Percentiles rank a stretch among this genome's conserved stretches.
These are phyloP conservation scores for Verticillium tricorpus DNA, from an alignment of 2,329 filamentous ascomycete species.

Conservation along the genomic window DNA sequence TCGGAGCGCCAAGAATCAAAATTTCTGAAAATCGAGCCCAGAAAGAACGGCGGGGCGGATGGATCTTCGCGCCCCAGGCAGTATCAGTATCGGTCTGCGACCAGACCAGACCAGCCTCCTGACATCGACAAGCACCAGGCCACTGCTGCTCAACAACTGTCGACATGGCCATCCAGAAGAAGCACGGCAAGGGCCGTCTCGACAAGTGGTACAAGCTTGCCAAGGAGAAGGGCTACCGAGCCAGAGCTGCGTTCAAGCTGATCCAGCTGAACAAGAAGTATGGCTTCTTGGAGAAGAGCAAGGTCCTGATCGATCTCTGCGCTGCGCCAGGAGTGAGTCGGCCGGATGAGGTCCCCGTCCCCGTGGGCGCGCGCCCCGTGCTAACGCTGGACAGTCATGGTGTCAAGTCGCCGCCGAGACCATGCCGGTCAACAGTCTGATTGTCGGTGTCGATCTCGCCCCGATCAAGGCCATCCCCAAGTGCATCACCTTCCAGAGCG, in stretches of 20 bases:
- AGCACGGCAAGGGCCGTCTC: conserved; percentile 95
- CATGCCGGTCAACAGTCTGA: conserved; percentile 86
- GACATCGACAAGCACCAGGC: not conserved
- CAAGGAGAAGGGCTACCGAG: conserved; percentile 96
- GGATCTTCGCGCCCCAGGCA: conserved; percentile 1
- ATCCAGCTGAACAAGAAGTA: conserved; percentile 99
- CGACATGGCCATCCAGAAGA: conserved; percentile 93
- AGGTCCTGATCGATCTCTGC: conserved; percentile 94
- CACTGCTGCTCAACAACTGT: not conserved
- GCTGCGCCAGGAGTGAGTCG: conserved; percentile 80
- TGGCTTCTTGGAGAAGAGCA: conserved; percentile 95
- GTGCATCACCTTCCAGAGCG: conserved; percentile 93
- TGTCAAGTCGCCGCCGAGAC: conserved; percentile 93
- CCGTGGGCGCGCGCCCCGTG: not conserved
- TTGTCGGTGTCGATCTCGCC: conserved; percentile 88
- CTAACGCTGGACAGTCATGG: conserved; percentile 66
- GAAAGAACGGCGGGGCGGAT: not conserved
- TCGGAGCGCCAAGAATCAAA: conserved; percentile 6
- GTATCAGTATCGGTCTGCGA: not conserved
- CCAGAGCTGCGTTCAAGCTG: conserved; percentile 94
- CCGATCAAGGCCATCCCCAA: conserved; percentile 95
- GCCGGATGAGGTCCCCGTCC: not conserved
- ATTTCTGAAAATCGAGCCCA: conserved; percentile 4
- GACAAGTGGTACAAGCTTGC: conserved; percentile 99
- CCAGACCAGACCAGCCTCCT: not conserved